Percentiles rank a stretch among this genome's conserved stretches.
These are phyloP conservation scores for Amborella trichopoda DNA, from an alignment of 164 flowering plant genomes.

Conservation along the genomic window DNA sequence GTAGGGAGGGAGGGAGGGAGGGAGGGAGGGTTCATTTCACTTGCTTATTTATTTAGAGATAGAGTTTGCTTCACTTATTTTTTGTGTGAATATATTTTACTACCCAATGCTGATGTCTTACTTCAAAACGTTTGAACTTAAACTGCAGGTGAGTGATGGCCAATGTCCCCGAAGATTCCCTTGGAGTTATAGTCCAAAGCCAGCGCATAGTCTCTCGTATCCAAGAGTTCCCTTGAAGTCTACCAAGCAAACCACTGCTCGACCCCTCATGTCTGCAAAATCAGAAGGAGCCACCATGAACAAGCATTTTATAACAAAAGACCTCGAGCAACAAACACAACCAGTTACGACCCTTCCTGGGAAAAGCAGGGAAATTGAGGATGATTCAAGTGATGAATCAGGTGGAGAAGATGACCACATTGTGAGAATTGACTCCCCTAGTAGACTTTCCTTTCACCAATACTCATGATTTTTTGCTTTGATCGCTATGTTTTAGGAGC, in stretches of 20 bases:
- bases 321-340: too few relatives aligned
- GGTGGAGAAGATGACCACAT: constrained; percentile 58
- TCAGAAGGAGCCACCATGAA: constrained; percentile 57
- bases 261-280: constrained; percentile 31
- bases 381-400: constrained; percentile 63
- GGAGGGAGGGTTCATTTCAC: too few relatives aligned
- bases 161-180: constrained; percentile 26
- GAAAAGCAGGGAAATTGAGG: constrained; percentile 7
- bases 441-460: constrained; percentile 51
- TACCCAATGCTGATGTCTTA: too few relatives aligned
- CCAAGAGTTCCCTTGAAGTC: constrained; percentile 28
- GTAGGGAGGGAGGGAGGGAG: too few relatives aligned
- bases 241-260: constrained; percentile 2
- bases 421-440: constrained; percentile 78
- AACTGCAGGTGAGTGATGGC: constrained; percentile 14
- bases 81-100: too few relatives aligned
- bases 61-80: too few relatives aligned
- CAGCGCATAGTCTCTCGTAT: constrained; percentile 39
- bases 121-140: too few relatives aligned
- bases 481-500: too few relatives aligned
- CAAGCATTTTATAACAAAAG: too few relatives aligned
- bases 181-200: constrained; percentile 6
- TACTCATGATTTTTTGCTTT: too few relatives aligned
- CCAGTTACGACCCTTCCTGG: too few relatives aligned
- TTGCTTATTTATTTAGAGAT: too few relatives aligned